Evolutionary conservation across 495 filamentous ascomycete species (phyloP), one percentile per base, ranked within the genome.

Genomic region (Zalerion maritima): DNA sequence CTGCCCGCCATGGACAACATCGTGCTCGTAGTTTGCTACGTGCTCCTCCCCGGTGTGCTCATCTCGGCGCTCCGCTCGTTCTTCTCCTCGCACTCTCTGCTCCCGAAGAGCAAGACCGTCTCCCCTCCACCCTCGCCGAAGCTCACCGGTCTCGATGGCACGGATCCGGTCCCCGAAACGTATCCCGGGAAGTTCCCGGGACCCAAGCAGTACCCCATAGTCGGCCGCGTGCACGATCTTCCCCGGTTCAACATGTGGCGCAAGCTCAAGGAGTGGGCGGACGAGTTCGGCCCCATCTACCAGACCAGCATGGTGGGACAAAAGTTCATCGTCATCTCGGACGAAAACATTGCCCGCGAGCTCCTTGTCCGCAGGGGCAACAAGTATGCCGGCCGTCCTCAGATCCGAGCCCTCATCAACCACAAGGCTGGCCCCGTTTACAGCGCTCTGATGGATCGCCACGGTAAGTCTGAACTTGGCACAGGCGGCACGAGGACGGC

Each of bases 261-360:
- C 28, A 67, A 69, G 44, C 69, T 69, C 51, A 62, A 65, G 38
- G 60, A 70, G 38, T 70, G 66, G 66, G 59, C 64, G 1, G 53
- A 67, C 29, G 52, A 52, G n/a, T 46, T 63, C 21, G 68, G 68
- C 3, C 65, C 67, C 1, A 66, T 71, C 34, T 73, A 66, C 43
- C 52, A 59, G 32, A 68, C 62, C 4, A 52, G 45, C 9, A 54
- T 62, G 26, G 36, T 69, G 13, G 55, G 59, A 10, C 47, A 58
- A 23, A 57, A 46, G 3, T 66, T 71, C 36, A 54, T 71, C 38
- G 55, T 71, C 34, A 35, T 73, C 4, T 66, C 66, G 8, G 65
- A 67, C 20, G 57, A 67, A 40, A 58, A 59, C 42, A 67, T 71
- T 25, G 65, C 68, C 21, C 52, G 64, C 19, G 68, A 73, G 29